These are phyloP conservation scores for Kazachstania africana DNA, from an alignment of 805 yeast genomes.

Conservation along the genomic window DNA sequence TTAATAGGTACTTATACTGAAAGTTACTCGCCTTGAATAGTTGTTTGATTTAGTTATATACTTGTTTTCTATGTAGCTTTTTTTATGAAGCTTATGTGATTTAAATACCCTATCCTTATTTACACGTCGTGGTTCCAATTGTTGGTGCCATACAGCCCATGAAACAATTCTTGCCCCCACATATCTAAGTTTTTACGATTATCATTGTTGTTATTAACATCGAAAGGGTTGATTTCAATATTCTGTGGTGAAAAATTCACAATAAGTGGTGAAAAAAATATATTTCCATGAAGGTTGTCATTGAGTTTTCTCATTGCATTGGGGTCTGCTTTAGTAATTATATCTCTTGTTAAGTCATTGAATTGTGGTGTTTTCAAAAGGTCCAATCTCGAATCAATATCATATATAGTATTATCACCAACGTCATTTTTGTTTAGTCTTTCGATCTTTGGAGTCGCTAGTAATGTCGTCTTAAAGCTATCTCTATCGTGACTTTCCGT, in stretches of 20 bases:
- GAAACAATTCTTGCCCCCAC: no score
- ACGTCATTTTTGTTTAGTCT: slow-evolving; percentile 3
- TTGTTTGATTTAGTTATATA: no score
- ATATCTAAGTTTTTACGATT: no score
- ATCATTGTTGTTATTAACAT: no score
- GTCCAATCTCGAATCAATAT: slow-evolving; percentile 7
- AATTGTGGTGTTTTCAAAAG: slow-evolving; percentile 6
- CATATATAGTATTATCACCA: slow-evolving; percentile 3
- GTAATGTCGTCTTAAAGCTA: not conserved
- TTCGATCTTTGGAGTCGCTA: slow-evolving; percentile 1
- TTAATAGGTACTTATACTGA: slow-evolving; percentile 3
- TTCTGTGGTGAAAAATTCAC: not conserved
- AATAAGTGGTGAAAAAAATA: not conserved
- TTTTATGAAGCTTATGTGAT: no score
- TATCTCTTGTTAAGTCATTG: not conserved
- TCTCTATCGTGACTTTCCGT: slow-evolving; percentile 1
- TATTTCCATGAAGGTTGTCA: not conserved
- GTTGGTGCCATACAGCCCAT: no score
- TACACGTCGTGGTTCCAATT: no score
- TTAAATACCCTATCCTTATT: no score
- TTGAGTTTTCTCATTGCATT: not conserved
- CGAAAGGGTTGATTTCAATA: no score
- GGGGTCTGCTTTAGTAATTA: not conserved
- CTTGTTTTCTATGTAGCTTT: no score
- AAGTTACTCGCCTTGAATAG: no score